Evolutionary conservation across 2,329 filamentous ascomycete genomes (phyloP).

Genomic region (Sporothrix curviconia): DNA sequence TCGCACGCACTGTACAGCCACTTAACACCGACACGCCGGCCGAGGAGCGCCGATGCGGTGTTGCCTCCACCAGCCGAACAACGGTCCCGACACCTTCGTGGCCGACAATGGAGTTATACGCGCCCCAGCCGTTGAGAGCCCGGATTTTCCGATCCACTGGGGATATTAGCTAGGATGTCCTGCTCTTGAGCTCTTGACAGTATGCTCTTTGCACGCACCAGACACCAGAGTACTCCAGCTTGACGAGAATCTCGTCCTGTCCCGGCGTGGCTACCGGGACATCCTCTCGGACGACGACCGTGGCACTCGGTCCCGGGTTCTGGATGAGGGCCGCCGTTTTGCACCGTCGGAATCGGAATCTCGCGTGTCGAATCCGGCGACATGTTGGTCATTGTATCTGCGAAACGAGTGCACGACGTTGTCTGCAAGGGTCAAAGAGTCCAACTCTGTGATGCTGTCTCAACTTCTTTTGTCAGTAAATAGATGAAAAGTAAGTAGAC

Average conservation of each 20-base stretch:
- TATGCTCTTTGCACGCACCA: no score
- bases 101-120: conserved; percentile 3
- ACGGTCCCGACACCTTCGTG: background rate
- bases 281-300: background rate
- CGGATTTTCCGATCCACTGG: background rate
- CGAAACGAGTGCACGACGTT: no score
- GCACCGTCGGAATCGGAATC: background rate
- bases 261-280: conserved; percentile 4
- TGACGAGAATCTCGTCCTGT: background rate
- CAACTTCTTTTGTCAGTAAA: no score
- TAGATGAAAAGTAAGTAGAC: no score
- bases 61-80: background rate
- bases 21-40: background rate
- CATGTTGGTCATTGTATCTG: no score
- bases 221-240: background rate
- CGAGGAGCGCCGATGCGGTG: background rate
- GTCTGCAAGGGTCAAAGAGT: no score
- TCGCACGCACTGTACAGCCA: conserved; percentile 7
- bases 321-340: background rate
- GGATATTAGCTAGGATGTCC: no score
- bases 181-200: no score
- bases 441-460: no score
- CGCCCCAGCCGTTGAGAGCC: background rate
- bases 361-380: no score
- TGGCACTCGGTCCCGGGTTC: background rate